Evolutionary conservation across 2,329 filamentous ascomycete species (phyloP), one percentile per base, ranked within the genome.

Genomic region (Alternaria hordeiaustralica): DNA sequence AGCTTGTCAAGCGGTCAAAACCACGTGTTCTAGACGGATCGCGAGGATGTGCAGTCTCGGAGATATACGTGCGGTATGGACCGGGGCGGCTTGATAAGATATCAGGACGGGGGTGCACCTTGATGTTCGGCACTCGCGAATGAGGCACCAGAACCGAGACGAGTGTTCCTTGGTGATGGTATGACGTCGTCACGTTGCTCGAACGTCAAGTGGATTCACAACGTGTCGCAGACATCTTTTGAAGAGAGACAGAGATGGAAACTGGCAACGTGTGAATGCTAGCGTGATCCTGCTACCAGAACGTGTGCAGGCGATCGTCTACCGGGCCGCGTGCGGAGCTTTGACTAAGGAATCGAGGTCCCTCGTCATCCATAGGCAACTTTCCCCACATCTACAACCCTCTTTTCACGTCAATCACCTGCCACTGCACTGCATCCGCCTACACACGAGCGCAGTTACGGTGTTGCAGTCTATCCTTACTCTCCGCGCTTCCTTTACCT

Each of bases 301-400:
- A 59, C 43, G 46, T 33, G 60, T 56, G 41, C 56, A 63, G 44
- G 54, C 60, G 58, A 51, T 51, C 56, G 46, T 60, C 51, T 47
- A 26, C 55, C 61, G 49, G 64, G 43, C 61, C 58, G 61, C 61
- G 36, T 60, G 64, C 58, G 58, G 62, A 64, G 64, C 64, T 65
- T 65, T 57, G 61, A 59, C 64, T 67, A 63, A 57, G 58, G 23
- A 23, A 60, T 47, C 54, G 44, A 61, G 54, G 33, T 60, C 60
- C 51, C 58, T 66, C 63, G 63, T 66, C 63, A 66, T 66, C 50
- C 57, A 55, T 65, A 56, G 61, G 26, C 58, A 64, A 60, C 63
- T 46, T 60, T 61, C 64, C 61, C 64, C 64, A 62, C 64, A 64
- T 61, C 58, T 47, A 61, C 45, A 28, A 43, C 62, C 50, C 56